These are phyloP conservation scores for Powellomyces hirtus DNA, from an alignment of 192 early-diverging fungal species.

Conservation along the genomic window DNA sequence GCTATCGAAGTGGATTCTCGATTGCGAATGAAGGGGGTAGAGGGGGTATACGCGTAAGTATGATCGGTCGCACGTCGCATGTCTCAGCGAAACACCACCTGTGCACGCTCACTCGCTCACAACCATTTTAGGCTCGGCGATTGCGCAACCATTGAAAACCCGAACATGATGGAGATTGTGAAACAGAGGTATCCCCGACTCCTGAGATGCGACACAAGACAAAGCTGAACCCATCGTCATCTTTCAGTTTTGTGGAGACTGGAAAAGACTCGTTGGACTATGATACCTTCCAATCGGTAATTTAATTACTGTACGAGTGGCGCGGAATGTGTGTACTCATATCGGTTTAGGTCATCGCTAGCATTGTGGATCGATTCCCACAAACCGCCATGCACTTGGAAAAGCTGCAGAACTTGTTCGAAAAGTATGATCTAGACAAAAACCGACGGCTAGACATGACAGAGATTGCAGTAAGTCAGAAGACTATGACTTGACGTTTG, in stretches of 20 bases:
- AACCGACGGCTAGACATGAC: conserved; percentile 14
- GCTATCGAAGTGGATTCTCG: conserved; percentile 59
- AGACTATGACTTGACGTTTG: too few species aligned
- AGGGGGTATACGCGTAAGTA: conserved; percentile 58
- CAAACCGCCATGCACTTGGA: conserved; percentile 54
- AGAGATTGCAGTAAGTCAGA: conserved; percentile 18
- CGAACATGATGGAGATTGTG: conserved; percentile 43
- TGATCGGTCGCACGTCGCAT: background rate
- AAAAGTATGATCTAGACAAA: conserved; percentile 34
- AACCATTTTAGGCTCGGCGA: conserved; percentile 51
- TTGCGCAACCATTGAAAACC: conserved; percentile 70
- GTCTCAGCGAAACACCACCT: background rate
- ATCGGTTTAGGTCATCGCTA: too few species aligned
- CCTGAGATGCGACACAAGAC: conserved; percentile 38
- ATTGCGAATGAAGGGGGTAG: conserved; percentile 56
- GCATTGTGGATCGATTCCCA: conserved; percentile 46
- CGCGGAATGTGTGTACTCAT: conserved; percentile 18
- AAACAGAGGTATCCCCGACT: conserved; percentile 31
- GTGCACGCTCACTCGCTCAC: background rate
- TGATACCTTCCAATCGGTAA: conserved; percentile 45
- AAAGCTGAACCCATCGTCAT: background rate
- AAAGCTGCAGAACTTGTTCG: conserved; percentile 37
- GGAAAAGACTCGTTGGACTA: conserved; percentile 52
- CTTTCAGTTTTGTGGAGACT: conserved; percentile 32
- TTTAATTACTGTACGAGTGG: too few species aligned